A percentile compares a stretch with the other conserved stretches of the same genome.
Conservation (phyloP, 441 rosid species). For the Breynia disticha region DNA sequence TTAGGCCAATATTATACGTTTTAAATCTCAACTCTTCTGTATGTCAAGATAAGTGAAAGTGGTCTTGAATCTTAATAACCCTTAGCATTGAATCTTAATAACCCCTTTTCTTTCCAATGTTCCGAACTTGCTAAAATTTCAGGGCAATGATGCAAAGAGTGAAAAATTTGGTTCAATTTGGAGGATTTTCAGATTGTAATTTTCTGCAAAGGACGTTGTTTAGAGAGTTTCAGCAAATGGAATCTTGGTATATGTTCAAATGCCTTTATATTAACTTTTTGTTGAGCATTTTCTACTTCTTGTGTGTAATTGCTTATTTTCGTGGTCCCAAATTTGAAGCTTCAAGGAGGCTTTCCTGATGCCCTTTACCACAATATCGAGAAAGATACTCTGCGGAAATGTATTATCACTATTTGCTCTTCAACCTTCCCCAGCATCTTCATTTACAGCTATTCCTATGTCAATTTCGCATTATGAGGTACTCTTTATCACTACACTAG, state of each 20-base stretch:
- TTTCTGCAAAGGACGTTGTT: constrained; percentile 64
- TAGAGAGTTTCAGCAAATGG: constrained; percentile 72
- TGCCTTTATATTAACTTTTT: neutral
- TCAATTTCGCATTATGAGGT: constrained; percentile 84
- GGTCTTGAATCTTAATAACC: too few species aligned
- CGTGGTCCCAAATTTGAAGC: constrained; percentile 32
- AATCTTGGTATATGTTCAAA: constrained; percentile 40
- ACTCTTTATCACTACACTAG: constrained; percentile 7
- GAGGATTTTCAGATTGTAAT: constrained; percentile 63
- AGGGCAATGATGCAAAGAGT: constrained; percentile 73
- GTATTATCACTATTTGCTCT: constrained; percentile 62
- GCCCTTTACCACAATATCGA: constrained; percentile 78
- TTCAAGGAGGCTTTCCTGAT: constrained; percentile 77
- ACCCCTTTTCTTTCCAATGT: neutral
- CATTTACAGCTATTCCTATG: constrained; percentile 36
- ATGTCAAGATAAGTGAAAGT: neutral
- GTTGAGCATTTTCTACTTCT: constrained; percentile 1
- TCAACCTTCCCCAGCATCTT: constrained; percentile 35
- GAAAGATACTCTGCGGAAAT: constrained; percentile 60
- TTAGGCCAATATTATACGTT: neutral
- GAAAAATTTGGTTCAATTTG: constrained; percentile 58
- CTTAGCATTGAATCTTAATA: neutral
- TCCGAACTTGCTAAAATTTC: constrained; percentile 11
- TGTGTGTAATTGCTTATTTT: constrained; percentile 9
- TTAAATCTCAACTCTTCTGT: neutral